phyloP scores from a whole-genome alignment of 495 filamentous ascomycete genomes.

The Aspergillus nidulans region DNA sequence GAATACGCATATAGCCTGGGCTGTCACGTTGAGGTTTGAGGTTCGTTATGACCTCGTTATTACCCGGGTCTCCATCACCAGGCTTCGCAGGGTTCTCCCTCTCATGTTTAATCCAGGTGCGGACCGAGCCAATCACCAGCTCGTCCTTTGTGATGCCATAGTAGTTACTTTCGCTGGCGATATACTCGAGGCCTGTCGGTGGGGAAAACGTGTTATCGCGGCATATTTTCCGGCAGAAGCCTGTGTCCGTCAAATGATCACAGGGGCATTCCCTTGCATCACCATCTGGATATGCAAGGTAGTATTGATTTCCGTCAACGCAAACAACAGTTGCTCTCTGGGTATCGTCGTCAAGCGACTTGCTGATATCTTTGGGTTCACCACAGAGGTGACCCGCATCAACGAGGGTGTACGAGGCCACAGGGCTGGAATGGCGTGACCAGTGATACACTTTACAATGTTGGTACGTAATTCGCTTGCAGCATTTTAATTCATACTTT shows the following conservation, averaged over 20 bases:
- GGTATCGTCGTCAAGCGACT: conserved; percentile 21
- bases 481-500: too few species aligned
- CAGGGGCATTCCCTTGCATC: background rate
- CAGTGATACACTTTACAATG: conserved; percentile 25
- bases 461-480: background rate
- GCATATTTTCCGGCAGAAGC: conserved; percentile 9
- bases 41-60: background rate
- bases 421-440: conserved; percentile 25
- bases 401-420: conserved; percentile 32
- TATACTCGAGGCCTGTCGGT: conserved; percentile 20
- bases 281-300: conserved; percentile 22
- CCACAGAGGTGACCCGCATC: conserved; percentile 27
- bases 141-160: conserved; percentile 21
- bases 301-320: conserved; percentile 25
- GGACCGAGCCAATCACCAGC: conserved; percentile 21
- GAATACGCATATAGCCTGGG: conserved; percentile 28
- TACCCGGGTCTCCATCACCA: background rate
- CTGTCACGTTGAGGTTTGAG: conserved; percentile 14
- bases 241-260: background rate
- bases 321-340: conserved; percentile 20
- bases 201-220: conserved; percentile 12
- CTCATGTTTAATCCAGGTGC: conserved; percentile 14
- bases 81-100: background rate
- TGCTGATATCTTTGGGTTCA: conserved; percentile 9
- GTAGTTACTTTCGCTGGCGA: conserved; percentile 12